Base-by-base conservation (phyloP, 768 basidiomycete species). In the Kwoniella bestiolae region DNA sequence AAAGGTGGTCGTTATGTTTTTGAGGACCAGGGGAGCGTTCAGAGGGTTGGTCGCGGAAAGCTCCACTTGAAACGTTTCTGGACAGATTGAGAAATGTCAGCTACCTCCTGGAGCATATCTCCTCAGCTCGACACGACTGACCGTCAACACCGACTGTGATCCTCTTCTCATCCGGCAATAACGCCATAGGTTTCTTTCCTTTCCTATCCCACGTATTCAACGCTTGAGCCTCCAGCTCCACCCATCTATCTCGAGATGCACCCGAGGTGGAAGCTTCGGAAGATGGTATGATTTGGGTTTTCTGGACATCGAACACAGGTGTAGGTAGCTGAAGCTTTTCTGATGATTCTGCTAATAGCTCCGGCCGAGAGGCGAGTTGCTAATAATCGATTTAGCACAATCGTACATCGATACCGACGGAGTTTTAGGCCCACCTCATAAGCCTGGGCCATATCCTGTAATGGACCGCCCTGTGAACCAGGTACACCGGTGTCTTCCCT, bases 381-480 rank as follows among this genome's bases (percentile, higher is more conserved):
- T 94, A 60, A 28, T 51, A 11, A 32, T 67, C 49, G n/a, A n/a
- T n/a, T n/a, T n/a, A n/a, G n/a, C 69, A 47, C 46, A 34, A 18
- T 23, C 34, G 12, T n/a, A 35, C 34, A 5, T 18, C 8, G 35
- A 8, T n/a, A n/a, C 5, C 50, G 5, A 4, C 5, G 11, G 41
- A 44, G 41, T 14, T 12, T n/a, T n/a, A n/a, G 31, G 25, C 85
- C 63, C 77, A 94, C 94, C 76, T 87, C 85, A 72, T 90, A 90
- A 5, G 96, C 92, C 14, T 93, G 87, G 25, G 87, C 86, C 74
- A 98, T 91, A 82, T 99, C 95, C 63, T 95, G 91, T 35, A 97
- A 77, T 5, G 91, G 83, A 64, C 88, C 89, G 62, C 89, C 90
- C 50, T 86, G 84, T 32, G 74, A 72, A 18, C 77, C 77, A 5